Evolutionary conservation across 495 filamentous ascomycete genomes (phyloP).

Genomic region (Penicillium waksmanii): DNA sequence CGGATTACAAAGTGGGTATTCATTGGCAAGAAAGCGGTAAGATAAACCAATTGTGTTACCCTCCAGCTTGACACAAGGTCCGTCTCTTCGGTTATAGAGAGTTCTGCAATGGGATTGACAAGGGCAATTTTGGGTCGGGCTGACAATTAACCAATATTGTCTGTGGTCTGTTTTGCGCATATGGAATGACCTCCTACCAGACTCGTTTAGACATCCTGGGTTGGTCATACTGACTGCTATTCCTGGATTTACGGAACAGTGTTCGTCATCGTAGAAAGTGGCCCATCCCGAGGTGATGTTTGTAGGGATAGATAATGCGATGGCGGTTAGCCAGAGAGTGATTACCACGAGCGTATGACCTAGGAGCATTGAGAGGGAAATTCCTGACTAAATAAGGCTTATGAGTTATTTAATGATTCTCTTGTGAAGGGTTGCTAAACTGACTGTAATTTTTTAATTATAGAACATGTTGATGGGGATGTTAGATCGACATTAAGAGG

Average conservation of each 20-base stretch:
- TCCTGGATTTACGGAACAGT: not conserved
- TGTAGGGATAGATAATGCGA: not conserved
- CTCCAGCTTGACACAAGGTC: not conserved
- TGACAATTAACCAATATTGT: not conserved
- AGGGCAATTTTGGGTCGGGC: not conserved
- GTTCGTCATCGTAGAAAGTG: not conserved
- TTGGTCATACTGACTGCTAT: not conserved
- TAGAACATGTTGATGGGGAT: no score
- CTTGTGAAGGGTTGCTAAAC: no score
- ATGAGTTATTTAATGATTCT: no score
- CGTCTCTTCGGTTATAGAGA: not conserved
- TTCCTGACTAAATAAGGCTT: no score
- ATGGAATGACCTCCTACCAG: not conserved
- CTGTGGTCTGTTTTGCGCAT: not conserved
- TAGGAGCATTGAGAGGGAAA: no score
- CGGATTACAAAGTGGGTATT: no score
- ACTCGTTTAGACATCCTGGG: not conserved
- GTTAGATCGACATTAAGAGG: no score
- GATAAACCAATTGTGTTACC: not conserved
- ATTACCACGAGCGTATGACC: no score
- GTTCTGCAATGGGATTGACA: not conserved
- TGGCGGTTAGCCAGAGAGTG: not conserved
- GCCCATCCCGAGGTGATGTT: not conserved
- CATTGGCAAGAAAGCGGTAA: not conserved
- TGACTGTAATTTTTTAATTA: no score